Evolutionary conservation across 768 basidiomycete genomes (phyloP).

Genomic region (Cystobasidiopsis lactophilus): DNA sequence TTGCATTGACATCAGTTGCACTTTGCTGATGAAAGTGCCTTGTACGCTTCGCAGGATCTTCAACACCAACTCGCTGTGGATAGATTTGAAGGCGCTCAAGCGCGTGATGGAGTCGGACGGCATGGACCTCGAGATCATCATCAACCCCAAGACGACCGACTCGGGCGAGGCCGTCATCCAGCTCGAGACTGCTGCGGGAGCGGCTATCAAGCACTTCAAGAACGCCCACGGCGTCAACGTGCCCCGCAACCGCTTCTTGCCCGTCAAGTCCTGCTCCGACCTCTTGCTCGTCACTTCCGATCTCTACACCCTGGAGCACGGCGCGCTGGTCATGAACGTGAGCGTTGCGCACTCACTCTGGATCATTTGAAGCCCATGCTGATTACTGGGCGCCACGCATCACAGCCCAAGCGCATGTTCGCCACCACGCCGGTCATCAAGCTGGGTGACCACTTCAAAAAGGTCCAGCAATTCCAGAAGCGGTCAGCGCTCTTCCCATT

Average conservation of each 20-base stretch:
- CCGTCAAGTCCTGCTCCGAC: conserved; percentile 53
- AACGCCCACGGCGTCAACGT: conserved; percentile 87
- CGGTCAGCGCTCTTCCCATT: conserved; percentile 24
- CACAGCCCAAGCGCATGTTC: conserved; percentile 46
- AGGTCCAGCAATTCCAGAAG: conserved; percentile 77
- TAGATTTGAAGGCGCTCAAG: conserved; percentile 48
- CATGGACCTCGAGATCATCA: conserved; percentile 84
- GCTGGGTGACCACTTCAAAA: conserved; percentile 91
- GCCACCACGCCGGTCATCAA: conserved; percentile 77
- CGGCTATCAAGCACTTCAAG: conserved; percentile 76
- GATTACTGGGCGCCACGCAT: background rate
- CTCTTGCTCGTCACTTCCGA: conserved; percentile 41
- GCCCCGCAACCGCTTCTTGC: conserved; percentile 72
- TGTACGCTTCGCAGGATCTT: conserved; percentile 59
- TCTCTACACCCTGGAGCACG: conserved; percentile 74
- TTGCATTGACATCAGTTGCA: conserved; percentile 32
- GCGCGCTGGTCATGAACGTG: conserved; percentile 57
- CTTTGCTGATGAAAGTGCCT: conserved; percentile 34
- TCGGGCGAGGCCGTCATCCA: conserved; percentile 69
- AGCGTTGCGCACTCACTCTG: background rate
- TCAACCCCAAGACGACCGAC: conserved; percentile 57
- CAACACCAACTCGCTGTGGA: conserved; percentile 31
- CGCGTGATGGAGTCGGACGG: conserved; percentile 62
- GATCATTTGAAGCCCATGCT: background rate
- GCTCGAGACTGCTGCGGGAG: conserved; percentile 81